Base-by-base conservation (phyloP, 2,329 filamentous ascomycete species). In the Colletotrichum spinosum region DNA sequence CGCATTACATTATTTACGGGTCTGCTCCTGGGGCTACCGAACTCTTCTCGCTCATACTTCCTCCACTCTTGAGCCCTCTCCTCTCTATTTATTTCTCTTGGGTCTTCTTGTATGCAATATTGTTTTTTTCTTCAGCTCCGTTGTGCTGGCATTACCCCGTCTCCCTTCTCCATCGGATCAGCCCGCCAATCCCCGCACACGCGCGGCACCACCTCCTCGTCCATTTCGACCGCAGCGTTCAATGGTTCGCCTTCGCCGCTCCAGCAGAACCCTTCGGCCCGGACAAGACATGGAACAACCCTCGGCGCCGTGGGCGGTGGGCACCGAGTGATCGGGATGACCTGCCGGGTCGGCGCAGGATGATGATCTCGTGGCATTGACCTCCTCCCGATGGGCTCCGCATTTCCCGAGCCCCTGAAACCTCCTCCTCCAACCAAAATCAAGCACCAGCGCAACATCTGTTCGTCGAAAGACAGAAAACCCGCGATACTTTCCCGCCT, bases 1-100 rank as follows among this genome's bases (percentile, higher is more conserved):
- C 53, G 58, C 48, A 50, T 55, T 39, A 49, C 46, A 62, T 62
- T 56, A 62, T 65, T 46, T 62, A 62, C 52, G 58, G 62, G 62
- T 57, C 62, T 65, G 41, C 52, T 53, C 35, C 54, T 37, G 55
- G 49, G 35, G 60, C 55, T 17, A 12, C 52, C 41, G 33, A 48
- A 48, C 35, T 35, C 38, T 13, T n/a, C 4, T 55, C 53, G n/a
- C 17, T 38, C 44, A 25, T 25, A 25, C 5, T 55, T 37, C 57
- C 38, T 58, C 35, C 45, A 51, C 39, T 55, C 15, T 44, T 45
- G 25, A 25, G 25, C 38, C 25, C 33, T 15, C 25, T 59, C 13
- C 37, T 11, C 12, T 34, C 33, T 60, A 17, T 54, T 41, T 7
- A 44, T n/a, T 13, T 44, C 17, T 46, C 38, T 38, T 17, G n/a